Evolutionary conservation across 805 yeast genomes (phyloP).

Genomic region (Brettanomyces sp.): DNA sequence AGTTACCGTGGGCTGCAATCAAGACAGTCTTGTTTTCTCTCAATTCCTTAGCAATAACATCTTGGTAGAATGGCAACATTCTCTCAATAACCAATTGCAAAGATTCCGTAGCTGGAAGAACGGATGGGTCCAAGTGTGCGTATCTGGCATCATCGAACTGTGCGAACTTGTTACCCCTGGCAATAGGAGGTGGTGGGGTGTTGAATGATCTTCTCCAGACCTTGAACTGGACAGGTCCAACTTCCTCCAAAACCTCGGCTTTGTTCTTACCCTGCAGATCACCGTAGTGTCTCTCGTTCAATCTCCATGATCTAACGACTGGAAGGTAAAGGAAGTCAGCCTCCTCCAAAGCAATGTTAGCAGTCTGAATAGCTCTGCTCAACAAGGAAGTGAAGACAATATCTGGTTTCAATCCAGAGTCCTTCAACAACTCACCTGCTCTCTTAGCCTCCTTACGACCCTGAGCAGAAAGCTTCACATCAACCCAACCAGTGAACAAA

Average conservation of each 20-base stretch:
- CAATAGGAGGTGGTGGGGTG: conserved; percentile 90
- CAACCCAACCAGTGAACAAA: conserved; percentile 99
- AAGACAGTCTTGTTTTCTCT: conserved; percentile 82
- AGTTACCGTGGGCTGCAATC: conserved; percentile 97
- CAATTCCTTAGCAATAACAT: conserved; percentile 77
- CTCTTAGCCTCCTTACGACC: conserved; percentile 88
- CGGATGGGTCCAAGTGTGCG: conserved; percentile 72
- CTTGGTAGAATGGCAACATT: conserved; percentile 95
- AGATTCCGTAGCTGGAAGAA: conserved; percentile 90
- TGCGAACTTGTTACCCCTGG: conserved; percentile 67
- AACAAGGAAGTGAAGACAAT: conserved; percentile 84
- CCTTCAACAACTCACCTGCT: conserved; percentile 89
- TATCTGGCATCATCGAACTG: conserved; percentile 84
- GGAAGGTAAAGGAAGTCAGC: conserved; percentile 90
- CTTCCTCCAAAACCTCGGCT: conserved; percentile 80
- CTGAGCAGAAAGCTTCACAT: conserved; percentile 70
- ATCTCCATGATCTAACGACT: conserved; percentile 93
- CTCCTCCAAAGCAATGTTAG: conserved; percentile 81
- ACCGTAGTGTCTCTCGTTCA: conserved; percentile 99
- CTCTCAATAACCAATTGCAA: conserved; percentile 92
- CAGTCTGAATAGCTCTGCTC: conserved; percentile 94
- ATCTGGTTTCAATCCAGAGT: conserved; percentile 78
- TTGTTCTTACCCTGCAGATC: conserved; percentile 97
- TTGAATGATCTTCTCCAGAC: conserved; percentile 97
- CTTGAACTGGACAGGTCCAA: conserved; percentile 89